Conservation (phyloP, 2,329 filamentous ascomycete species). For the Chaetomiaceae sp. region DNA sequence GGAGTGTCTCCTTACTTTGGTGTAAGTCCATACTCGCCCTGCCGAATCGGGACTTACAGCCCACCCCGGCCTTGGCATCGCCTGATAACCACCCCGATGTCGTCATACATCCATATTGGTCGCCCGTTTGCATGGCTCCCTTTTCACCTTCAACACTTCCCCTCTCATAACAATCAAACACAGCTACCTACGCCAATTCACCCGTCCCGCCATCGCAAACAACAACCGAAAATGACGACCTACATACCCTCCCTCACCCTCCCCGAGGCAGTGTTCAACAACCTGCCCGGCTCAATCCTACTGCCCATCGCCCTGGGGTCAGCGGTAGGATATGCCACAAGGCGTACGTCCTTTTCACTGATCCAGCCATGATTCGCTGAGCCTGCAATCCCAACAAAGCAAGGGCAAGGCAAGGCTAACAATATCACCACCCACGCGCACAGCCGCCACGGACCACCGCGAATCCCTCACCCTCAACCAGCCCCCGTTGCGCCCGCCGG, state of each 20-base stretch:
- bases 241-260: conserved; percentile 75
- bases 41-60: too few species aligned
- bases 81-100: not conserved
- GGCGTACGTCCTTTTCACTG: conserved; percentile 49
- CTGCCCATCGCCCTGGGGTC: conserved; percentile 70
- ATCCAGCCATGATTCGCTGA: not conserved
- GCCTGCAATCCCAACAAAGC: conserved; percentile 6
- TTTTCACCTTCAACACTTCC: too few species aligned
- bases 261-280: conserved; percentile 65
- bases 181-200: not conserved
- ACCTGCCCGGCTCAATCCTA: conserved; percentile 67
- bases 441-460: conserved; percentile 57
- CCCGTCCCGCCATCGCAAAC: not conserved
- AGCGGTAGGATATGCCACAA: conserved; percentile 65
- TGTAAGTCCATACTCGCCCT: too few species aligned
- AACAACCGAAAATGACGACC: conserved; percentile 61
- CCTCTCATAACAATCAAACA: too few species aligned
- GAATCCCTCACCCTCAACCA: conserved; percentile 63
- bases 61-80: too few species aligned
- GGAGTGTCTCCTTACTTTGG: too few species aligned
- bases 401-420: too few species aligned
- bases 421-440: conserved; percentile 4
- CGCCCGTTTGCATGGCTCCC: not conserved
- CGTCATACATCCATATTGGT: not conserved
- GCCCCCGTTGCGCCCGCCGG: conserved; percentile 58